Evolutionary conservation across 2,329 filamentous ascomycete genomes (phyloP).

Genomic region (Laburnicola sp.): DNA sequence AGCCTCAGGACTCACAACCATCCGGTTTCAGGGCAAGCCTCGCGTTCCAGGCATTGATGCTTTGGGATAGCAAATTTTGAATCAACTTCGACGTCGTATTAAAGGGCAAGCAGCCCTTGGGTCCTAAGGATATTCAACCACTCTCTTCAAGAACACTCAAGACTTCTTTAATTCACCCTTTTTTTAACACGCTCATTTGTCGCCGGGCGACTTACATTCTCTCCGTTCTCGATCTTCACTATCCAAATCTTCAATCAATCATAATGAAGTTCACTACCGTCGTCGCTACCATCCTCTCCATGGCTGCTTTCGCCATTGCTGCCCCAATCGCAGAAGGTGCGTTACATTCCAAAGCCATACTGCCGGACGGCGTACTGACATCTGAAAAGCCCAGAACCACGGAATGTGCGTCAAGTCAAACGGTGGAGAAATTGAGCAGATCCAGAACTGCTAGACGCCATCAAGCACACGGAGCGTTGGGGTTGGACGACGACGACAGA

Average conservation of each 20-base stretch:
- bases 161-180: conserved; percentile 14
- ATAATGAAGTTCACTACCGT: conserved; percentile 43
- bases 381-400: conserved; percentile 28
- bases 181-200: conserved; percentile 34
- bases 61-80: conserved; percentile 5
- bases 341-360: background rate
- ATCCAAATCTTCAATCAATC: conserved; percentile 11
- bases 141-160: conserved; percentile 13
- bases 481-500: too few relatives aligned
- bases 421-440: conserved; percentile 25
- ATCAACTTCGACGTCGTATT: conserved; percentile 26
- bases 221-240: conserved; percentile 8
- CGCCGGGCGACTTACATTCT: conserved; percentile 38
- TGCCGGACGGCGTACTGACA: background rate
- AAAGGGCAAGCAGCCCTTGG: conserved; percentile 22
- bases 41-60: conserved; percentile 18
- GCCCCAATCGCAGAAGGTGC: conserved; percentile 36
- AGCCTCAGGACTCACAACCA: conserved; percentile 30
- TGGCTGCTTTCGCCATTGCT: conserved; percentile 40
- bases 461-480: background rate
- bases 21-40: conserved; percentile 41
- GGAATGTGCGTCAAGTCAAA: conserved; percentile 40
- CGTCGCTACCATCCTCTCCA: conserved; percentile 39
- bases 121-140: conserved; percentile 19
- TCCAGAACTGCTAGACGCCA: conserved; percentile 29